Evolutionary conservation across 768 basidiomycete genomes (phyloP).

Genomic region (Tylopilus felleus): DNA sequence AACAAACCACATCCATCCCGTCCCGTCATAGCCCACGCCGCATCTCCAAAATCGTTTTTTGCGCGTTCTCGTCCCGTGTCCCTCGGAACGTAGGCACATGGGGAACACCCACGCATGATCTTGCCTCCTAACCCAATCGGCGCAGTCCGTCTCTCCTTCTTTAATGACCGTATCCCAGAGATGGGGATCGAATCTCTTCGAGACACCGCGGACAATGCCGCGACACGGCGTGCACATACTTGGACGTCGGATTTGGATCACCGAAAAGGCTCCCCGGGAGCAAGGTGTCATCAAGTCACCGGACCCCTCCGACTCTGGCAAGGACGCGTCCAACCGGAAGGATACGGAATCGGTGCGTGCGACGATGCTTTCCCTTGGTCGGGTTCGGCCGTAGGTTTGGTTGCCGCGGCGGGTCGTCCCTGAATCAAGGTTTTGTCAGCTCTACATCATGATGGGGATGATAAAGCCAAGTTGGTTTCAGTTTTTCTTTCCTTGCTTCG

Average conservation of each 20-base stretch:
- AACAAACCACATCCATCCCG: not conserved
- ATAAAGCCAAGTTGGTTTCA: not conserved
- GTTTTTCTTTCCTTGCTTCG: slow-evolving; percentile 18
- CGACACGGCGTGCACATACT: not conserved
- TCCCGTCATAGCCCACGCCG: not conserved
- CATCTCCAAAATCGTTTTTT: slow-evolving; percentile 1
- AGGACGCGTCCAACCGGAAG: not conserved
- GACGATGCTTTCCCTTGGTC: not conserved
- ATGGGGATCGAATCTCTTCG: not conserved
- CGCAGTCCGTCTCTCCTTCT: not conserved
- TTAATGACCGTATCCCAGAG: slow-evolving; percentile 19
- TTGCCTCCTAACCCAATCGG: slow-evolving; percentile 17
- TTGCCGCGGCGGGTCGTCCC: slow-evolving; percentile 1
- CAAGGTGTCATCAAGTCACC: not conserved
- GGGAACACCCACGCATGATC: slow-evolving; percentile 7
- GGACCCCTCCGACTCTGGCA: too few species aligned
- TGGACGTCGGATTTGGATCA: not conserved
- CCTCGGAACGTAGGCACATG: slow-evolving; percentile 11
- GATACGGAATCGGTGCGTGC: not conserved
- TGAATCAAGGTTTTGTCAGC: slow-evolving; percentile 4
- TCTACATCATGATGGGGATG: slow-evolving; percentile 10
- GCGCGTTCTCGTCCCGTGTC: slow-evolving; percentile 9
- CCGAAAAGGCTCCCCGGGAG: slow-evolving; percentile 1
- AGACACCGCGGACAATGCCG: slow-evolving; percentile 4
- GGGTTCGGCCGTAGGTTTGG: slow-evolving; percentile 5